Conservation (phyloP, 192 early-diverging fungal species). For the Phlyctochytrium arcticum region DNA sequence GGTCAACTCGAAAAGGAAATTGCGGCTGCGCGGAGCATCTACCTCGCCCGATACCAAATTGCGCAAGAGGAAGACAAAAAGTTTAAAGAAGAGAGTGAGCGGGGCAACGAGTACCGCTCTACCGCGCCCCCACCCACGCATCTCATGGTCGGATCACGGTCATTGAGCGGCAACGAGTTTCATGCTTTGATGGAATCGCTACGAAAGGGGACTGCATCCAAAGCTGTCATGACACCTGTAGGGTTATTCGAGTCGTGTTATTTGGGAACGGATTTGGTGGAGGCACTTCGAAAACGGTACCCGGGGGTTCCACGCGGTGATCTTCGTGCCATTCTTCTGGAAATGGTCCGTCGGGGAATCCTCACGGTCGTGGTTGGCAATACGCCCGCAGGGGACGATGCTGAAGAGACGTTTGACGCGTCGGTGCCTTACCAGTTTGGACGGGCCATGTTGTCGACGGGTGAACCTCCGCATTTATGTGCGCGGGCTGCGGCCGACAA, state of each 20-base stretch:
- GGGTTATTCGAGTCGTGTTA: conserved; percentile 31
- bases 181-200: conserved; percentile 11
- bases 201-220: conserved; percentile 12
- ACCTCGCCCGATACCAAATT: conserved; percentile 9
- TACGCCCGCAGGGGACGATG: conserved; percentile 11
- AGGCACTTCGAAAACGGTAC: conserved; percentile 14
- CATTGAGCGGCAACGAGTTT: conserved; percentile 15
- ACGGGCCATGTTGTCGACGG: conserved; percentile 19
- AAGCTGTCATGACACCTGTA: conserved; percentile 24
- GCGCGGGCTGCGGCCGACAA: conserved; percentile 28
- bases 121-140: too few relatives aligned
- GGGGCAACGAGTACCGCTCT: not conserved
- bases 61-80: conserved; percentile 11
- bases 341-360: conserved; percentile 13
- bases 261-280: conserved; percentile 24
- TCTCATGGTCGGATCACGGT: conserved; percentile 23
- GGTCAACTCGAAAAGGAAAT: conserved; percentile 16
- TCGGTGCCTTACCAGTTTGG: conserved; percentile 28
- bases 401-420: conserved; percentile 15
- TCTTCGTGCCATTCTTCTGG: conserved; percentile 9
- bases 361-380: conserved; percentile 24
- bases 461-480: conserved; percentile 29
- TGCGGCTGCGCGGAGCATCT: conserved; percentile 2
- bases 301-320: conserved; percentile 20
- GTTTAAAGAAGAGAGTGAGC: conserved; percentile 9